These are phyloP conservation scores for Phylloporus arenicola DNA, from an alignment of 768 basidiomycete genomes.

Conservation along the genomic window DNA sequence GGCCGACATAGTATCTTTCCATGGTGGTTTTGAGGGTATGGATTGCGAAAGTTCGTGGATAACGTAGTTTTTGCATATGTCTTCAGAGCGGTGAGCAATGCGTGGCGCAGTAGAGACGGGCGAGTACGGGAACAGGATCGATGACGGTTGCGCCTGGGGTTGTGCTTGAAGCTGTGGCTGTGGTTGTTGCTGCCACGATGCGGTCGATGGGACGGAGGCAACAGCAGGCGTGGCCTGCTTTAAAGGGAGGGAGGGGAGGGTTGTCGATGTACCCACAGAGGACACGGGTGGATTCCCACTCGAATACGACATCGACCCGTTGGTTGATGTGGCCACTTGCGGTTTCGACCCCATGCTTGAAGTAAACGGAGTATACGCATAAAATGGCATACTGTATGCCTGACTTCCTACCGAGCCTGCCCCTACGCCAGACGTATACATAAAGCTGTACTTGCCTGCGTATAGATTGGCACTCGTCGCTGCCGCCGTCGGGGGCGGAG, in stretches of 20 bases:
- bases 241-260: not conserved
- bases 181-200: not conserved
- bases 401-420: slow-evolving; percentile 12
- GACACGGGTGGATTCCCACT: not conserved
- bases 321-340: not conserved
- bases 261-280: not conserved
- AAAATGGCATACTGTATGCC: slow-evolving; percentile 25
- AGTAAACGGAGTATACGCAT: slow-evolving; percentile 19
- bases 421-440: slow-evolving; percentile 12
- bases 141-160: not conserved
- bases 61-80: slow-evolving; percentile 62
- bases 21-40: slow-evolving; percentile 44
- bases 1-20: slow-evolving; percentile 72
- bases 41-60: slow-evolving; percentile 56
- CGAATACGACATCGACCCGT: not conserved
- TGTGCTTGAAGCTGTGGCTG: not conserved
- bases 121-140: slow-evolving; percentile 9
- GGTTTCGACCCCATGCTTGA: slow-evolving; percentile 10
- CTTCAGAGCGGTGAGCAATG: slow-evolving; percentile 39
- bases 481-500: slow-evolving; percentile 26
- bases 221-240: not conserved
- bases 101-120: slow-evolving; percentile 8
- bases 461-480: slow-evolving; percentile 5
- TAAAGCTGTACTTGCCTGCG: slow-evolving; percentile 17
- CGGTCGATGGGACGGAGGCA: not conserved